A percentile compares a stretch with the other conserved stretches of the same genome.
Evolutionary conservation across 768 basidiomycete genomes (phyloP).

Genomic region (Lactarius sp.): DNA sequence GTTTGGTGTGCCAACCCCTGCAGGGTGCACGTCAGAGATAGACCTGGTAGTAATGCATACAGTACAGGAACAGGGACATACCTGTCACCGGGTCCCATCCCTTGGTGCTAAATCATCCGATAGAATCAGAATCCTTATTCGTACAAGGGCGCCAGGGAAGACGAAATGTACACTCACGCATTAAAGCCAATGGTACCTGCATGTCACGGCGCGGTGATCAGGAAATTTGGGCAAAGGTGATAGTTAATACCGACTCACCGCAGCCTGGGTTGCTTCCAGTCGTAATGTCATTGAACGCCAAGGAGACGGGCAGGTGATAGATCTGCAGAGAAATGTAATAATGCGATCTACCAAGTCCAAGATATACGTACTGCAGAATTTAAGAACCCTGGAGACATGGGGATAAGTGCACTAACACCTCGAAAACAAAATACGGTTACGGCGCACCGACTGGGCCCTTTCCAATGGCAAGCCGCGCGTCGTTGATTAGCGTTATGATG

Average conservation of each 20-base stretch:
- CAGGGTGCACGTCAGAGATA: not conserved
- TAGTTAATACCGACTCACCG: conserved; percentile 1
- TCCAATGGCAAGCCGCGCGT: conserved; percentile 33
- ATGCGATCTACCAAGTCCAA: not conserved
- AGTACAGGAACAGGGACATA: not conserved
- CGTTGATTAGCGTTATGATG: conserved; percentile 36
- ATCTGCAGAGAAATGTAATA: conserved; percentile 9
- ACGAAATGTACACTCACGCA: not conserved
- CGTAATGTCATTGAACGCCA: conserved; percentile 16
- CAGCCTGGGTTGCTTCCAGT: conserved; percentile 14
- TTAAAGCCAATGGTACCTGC: conserved; percentile 10
- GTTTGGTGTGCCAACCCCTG: conserved; percentile 16
- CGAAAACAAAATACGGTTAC: not conserved
- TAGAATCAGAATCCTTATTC: not conserved
- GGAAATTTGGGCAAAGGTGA: not conserved
- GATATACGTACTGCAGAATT: conserved; percentile 2
- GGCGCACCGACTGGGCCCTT: conserved; percentile 24
- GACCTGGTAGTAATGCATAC: not conserved
- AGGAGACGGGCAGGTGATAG: not conserved
- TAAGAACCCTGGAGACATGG: conserved; percentile 4
- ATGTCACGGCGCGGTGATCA: not conserved
- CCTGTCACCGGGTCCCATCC: conserved; percentile 22
- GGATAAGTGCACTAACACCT: not conserved
- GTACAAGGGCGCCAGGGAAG: not conserved
- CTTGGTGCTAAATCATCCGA: not conserved